A percentile compares a stretch with the other conserved stretches of the same genome.
Evolutionary conservation across 169 alveolate genomes (phyloP).

Genomic region (Cryptosporidium andersoni): DNA sequence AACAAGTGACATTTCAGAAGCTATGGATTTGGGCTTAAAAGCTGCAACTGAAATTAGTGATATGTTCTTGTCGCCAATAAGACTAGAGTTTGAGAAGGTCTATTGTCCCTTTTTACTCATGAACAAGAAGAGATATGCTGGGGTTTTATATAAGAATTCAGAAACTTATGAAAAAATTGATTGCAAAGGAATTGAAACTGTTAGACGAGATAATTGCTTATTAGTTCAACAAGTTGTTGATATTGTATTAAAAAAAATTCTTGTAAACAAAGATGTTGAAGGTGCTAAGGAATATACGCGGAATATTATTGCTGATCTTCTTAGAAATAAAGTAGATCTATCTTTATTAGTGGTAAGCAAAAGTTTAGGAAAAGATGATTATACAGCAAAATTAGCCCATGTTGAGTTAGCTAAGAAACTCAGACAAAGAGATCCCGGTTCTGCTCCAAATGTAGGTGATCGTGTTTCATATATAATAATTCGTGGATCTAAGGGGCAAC

Average conservation of each 20-base stretch:
- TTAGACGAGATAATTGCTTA: constrained; percentile 97
- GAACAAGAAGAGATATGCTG: constrained; percentile 98
- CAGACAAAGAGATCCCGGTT: constrained; percentile 93
- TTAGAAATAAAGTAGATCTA: constrained; percentile 96
- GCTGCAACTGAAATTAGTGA: constrained; percentile 92
- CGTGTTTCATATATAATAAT: constrained; percentile 95
- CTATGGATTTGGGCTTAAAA: constrained; percentile 91
- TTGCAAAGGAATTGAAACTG: constrained; percentile 96
- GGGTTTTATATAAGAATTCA: constrained; percentile 91
- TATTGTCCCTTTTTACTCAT: constrained; percentile 95
- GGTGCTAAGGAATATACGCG: constrained; percentile 90
- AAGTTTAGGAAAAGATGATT: constrained; percentile 92
- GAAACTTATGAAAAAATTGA: constrained; percentile 95
- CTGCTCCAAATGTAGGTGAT: constrained; percentile 98
- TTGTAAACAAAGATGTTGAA: constrained; percentile 89
- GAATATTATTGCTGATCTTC: constrained; percentile 85
- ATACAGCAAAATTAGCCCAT: constrained; percentile 96
- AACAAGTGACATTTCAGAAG: constrained; percentile 85
- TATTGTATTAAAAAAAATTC: constrained; percentile 87
- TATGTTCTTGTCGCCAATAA: constrained; percentile 91
- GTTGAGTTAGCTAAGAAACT: constrained; percentile 98
- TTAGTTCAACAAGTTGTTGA: constrained; percentile 95
- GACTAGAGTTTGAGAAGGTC: constrained; percentile 97
- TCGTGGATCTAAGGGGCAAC: constrained; percentile 93
- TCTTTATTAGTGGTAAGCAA: constrained; percentile 96